Conservation (phyloP, 257 asterid species). For the Rhazya stricta region DNA sequence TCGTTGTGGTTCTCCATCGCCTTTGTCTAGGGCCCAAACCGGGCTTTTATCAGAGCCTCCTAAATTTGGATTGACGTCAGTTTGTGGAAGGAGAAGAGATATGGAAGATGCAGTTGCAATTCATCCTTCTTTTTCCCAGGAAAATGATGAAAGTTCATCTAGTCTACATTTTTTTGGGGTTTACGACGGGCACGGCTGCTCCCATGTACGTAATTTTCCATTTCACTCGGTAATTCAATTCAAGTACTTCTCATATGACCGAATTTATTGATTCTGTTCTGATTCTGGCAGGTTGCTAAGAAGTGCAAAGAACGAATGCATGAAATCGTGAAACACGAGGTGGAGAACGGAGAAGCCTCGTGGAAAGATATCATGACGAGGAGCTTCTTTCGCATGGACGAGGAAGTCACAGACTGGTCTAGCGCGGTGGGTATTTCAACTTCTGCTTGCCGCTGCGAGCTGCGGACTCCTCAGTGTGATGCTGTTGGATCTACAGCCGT, state of each 20-base stretch:
- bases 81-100: slow-evolving; percentile 83
- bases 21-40: neutral
- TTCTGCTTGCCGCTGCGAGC: slow-evolving; percentile 77
- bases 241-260: neutral
- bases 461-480: slow-evolving; percentile 82
- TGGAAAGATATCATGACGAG: slow-evolving; percentile 55
- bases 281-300: slow-evolving; percentile 60
- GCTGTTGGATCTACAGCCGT: slow-evolving; percentile 99
- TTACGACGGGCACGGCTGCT: slow-evolving; percentile 98
- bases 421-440: slow-evolving; percentile 11
- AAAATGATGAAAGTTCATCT: slow-evolving; percentile 3
- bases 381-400: slow-evolving; percentile 74
- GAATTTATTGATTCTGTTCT: neutral
- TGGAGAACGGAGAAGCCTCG: slow-evolving; percentile 33
- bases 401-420: slow-evolving; percentile 52
- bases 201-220: slow-evolving; percentile 50
- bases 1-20: slow-evolving; percentile 10
- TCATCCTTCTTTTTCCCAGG: slow-evolving; percentile 42
- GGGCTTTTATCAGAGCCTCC: slow-evolving; percentile 27
- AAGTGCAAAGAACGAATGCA: slow-evolving; percentile 87
- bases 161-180: slow-evolving; percentile 70
- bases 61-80: slow-evolving; percentile 62
- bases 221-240: too few relatives aligned
- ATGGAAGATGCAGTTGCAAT: slow-evolving; percentile 89
- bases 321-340: slow-evolving; percentile 67